These are phyloP conservation scores for Daldinia bambusicola DNA, from an alignment of 495 filamentous ascomycete species.

Conservation along the genomic window DNA sequence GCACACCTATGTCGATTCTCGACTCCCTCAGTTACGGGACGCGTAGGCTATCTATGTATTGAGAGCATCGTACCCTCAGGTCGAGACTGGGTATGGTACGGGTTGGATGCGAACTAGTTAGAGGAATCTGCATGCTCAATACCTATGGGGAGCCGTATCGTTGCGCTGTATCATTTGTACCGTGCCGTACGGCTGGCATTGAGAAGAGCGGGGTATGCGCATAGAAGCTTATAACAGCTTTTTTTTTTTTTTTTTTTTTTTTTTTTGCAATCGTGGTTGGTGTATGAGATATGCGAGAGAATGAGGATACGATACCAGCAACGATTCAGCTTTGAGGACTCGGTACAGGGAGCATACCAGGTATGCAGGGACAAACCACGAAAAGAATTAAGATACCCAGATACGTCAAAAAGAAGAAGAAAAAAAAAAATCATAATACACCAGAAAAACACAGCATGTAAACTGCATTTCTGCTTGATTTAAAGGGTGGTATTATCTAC, in stretches of 20 bases:
- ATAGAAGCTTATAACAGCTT: background rate
- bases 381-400: slow-evolving; percentile 32
- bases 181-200: background rate
- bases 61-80: background rate
- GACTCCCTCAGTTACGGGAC: background rate
- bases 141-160: too few relatives aligned
- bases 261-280: too few relatives aligned
- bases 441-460: background rate
- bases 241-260: too few relatives aligned
- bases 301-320: background rate
- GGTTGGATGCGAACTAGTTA: too few relatives aligned
- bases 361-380: slow-evolving; percentile 1
- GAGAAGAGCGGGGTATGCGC: background rate
- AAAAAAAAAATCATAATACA: background rate
- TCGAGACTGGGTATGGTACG: background rate
- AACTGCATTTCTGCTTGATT: slow-evolving; percentile 1
- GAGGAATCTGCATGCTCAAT: too few relatives aligned
- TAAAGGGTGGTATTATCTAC: slow-evolving; percentile 8
- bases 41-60: background rate
- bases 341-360: background rate
- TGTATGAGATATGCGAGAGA: background rate
- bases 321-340: background rate
- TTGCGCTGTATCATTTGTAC: too few relatives aligned
- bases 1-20: background rate
- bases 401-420: slow-evolving; percentile 10